These are phyloP conservation scores for Colletotrichum sp. DNA, from an alignment of 2,329 filamentous ascomycete genomes.

Conservation along the genomic window DNA sequence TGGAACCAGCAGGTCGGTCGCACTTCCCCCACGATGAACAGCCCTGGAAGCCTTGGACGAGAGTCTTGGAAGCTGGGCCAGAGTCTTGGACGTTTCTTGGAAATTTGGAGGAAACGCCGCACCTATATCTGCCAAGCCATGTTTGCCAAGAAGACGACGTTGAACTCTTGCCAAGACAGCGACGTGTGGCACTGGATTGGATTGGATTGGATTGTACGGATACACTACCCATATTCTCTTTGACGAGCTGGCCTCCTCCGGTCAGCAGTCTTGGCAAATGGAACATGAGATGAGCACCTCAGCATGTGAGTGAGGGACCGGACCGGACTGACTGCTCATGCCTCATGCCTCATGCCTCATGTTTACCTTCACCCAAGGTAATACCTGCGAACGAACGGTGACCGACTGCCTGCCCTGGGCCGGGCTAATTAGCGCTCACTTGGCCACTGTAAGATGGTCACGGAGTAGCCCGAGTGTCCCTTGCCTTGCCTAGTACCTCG, in stretches of 20 bases:
- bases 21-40: background rate
- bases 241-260: background rate
- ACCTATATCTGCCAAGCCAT: background rate
- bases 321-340: background rate
- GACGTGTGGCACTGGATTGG: background rate
- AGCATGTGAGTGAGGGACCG: background rate
- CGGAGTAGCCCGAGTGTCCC: background rate
- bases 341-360: too few species aligned
- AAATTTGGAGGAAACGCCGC: background rate
- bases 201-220: too few species aligned
- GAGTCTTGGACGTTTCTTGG: background rate
- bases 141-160: background rate
- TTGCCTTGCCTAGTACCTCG: background rate
- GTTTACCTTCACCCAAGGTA: background rate
- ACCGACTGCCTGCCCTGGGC: background rate
- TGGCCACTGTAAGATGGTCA: background rate
- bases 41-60: background rate
- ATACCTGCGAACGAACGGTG: background rate
- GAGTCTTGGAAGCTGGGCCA: background rate
- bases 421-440: background rate
- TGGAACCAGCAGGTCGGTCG: background rate
- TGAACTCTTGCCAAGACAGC: background rate
- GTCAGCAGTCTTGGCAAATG: background rate
- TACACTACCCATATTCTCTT: background rate
- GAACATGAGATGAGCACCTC: background rate